Evolutionary conservation across 108 stramenopile genomes (phyloP).

Genomic region (Fragilariopsis cylindrus): DNA sequence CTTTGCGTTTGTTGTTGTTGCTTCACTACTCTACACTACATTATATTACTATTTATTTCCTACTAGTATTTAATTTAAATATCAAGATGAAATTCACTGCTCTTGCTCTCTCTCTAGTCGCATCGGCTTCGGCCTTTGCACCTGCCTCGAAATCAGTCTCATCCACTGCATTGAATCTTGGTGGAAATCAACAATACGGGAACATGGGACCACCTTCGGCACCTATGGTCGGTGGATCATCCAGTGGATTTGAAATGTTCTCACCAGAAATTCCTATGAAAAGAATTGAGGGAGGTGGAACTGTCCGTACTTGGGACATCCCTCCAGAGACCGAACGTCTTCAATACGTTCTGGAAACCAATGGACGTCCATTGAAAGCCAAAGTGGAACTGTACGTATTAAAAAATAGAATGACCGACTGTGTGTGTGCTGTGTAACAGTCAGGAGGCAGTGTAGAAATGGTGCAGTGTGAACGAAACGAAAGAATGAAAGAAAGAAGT

Average conservation of each 20-base stretch:
- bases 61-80: not conserved
- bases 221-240: not conserved
- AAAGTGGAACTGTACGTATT: constrained; percentile 47
- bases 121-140: constrained; percentile 1
- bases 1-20: too few relatives aligned
- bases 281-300: constrained; percentile 64
- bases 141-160: not conserved
- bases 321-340: constrained; percentile 55
- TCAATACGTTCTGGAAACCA: constrained; percentile 56
- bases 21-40: not conserved
- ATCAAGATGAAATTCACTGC: constrained; percentile 9
- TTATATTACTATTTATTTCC: not conserved
- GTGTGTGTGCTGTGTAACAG: not conserved
- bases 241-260: constrained; percentile 27
- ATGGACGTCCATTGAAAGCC: constrained; percentile 70
- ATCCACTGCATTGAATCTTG: not conserved
- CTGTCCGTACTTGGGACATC: constrained; percentile 67
- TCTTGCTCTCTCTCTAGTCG: not conserved
- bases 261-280: constrained; percentile 58
- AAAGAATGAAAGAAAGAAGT: too few relatives aligned
- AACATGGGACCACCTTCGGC: not conserved
- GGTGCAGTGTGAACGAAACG: too few relatives aligned
- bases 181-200: not conserved
- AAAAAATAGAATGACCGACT: not conserved
- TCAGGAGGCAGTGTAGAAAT: too few relatives aligned